phyloP scores from a whole-genome alignment of 1,284 basidiomycete species.

The Tranzscheliella williamsii region DNA sequence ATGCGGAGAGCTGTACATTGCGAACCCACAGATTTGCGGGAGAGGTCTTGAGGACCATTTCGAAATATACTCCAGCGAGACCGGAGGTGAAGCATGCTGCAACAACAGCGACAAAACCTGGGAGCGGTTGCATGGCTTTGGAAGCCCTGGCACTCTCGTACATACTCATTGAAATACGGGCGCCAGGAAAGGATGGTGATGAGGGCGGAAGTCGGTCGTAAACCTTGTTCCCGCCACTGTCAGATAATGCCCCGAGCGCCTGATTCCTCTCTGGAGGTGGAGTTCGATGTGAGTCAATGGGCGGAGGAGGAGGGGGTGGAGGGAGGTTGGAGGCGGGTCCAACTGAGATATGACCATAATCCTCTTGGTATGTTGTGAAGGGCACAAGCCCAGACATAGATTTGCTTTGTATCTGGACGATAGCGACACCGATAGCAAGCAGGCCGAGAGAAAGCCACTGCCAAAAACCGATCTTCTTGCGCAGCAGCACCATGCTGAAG shows the following conservation, averaged over 20 bases:
- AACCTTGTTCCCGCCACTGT: constrained; percentile 12
- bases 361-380: constrained; percentile 32
- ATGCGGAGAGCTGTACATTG: constrained; percentile 92
- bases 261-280: constrained; percentile 50
- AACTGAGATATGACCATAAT: constrained; percentile 32
- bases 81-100: constrained; percentile 94
- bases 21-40: constrained; percentile 90
- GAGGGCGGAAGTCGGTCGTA: constrained; percentile 25
- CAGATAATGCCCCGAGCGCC: constrained; percentile 22
- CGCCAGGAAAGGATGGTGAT: constrained; percentile 29
- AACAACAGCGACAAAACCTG: constrained; percentile 80
- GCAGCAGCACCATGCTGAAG: constrained; percentile 86
- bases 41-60: constrained; percentile 91
- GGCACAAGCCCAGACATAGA: constrained; percentile 37
- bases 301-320: constrained; percentile 52
- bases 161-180: constrained; percentile 43
- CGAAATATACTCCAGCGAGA: constrained; percentile 97
- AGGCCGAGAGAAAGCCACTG: constrained; percentile 85
- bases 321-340: constrained; percentile 22
- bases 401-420: constrained; percentile 74
- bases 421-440: constrained; percentile 85
- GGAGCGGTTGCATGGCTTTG: constrained; percentile 73
- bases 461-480: constrained; percentile 72
- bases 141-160: constrained; percentile 31
- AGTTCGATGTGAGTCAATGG: constrained; percentile 37